Evolutionary conservation across 352 stramenopile genomes (phyloP).

Genomic region (Pseudoperonospora humuli): DNA sequence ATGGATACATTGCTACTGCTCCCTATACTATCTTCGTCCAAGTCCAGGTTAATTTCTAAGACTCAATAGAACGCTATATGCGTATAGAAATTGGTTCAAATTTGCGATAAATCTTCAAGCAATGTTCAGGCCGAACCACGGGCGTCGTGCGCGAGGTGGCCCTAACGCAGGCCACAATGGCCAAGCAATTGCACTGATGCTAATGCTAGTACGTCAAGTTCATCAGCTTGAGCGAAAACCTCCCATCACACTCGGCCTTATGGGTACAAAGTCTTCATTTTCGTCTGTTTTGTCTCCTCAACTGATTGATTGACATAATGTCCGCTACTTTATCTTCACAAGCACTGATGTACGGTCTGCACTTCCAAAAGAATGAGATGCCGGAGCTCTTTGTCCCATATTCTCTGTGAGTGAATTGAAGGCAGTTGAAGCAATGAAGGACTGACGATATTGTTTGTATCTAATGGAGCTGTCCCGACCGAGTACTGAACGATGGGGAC

Average conservation of each 20-base stretch:
- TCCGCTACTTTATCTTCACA: neutral
- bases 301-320: neutral
- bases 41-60: too few species aligned
- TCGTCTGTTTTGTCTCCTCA: neutral
- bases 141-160: constrained; percentile 32
- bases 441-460: constrained; percentile 1
- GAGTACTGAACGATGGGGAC: constrained; percentile 35
- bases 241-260: constrained; percentile 40
- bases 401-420: constrained; percentile 30
- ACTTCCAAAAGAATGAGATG: constrained; percentile 39
- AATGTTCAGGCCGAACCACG: constrained; percentile 23
- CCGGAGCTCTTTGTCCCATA: constrained; percentile 33
- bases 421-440: neutral
- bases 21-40: too few species aligned
- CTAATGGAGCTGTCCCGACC: constrained; percentile 56
- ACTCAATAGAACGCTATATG: too few species aligned
- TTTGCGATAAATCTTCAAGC: too few species aligned
- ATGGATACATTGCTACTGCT: too few species aligned
- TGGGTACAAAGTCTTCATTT: constrained; percentile 19
- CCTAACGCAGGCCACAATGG: constrained; percentile 23
- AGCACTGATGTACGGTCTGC: constrained; percentile 46
- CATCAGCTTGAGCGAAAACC: constrained; percentile 54
- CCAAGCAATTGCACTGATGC: constrained; percentile 24
- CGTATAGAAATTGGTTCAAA: too few species aligned
- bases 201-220: constrained; percentile 41